These are phyloP conservation scores for Canna indica DNA, from an alignment of 176 grass and related monocot genomes.

Conservation along the genomic window DNA sequence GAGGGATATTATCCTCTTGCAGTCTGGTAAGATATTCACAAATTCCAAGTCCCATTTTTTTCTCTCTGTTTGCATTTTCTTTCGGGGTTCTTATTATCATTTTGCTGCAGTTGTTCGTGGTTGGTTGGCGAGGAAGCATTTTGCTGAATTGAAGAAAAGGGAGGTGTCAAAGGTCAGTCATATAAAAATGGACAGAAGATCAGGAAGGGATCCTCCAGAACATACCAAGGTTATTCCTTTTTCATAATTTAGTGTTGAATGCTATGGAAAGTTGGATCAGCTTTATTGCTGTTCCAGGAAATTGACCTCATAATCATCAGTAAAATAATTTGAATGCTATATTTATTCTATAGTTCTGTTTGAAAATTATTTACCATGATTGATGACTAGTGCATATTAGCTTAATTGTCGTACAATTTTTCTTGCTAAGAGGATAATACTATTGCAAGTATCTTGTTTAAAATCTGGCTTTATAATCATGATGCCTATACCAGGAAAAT, in stretches of 20 bases:
- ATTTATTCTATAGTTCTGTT: too few species aligned
- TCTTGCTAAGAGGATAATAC: too few species aligned
- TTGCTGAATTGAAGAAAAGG: slow-evolving; percentile 28
- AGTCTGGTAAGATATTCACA: slow-evolving; percentile 57
- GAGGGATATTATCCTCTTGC: slow-evolving; percentile 60
- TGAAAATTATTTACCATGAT: too few species aligned
- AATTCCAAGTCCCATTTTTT: slow-evolving; percentile 22
- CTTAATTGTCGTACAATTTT: too few species aligned
- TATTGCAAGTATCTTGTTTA: too few species aligned
- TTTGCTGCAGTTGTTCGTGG: slow-evolving; percentile 51
- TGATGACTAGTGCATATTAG: too few species aligned
- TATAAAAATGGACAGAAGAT: background rate
- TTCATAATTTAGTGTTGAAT: background rate
- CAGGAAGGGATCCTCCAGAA: background rate
- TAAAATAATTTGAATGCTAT: too few species aligned
- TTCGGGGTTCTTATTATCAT: background rate
- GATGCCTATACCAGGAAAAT: too few species aligned
- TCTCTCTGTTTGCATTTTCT: slow-evolving; percentile 3
- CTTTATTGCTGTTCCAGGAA: background rate
- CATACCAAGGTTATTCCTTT: too few species aligned
- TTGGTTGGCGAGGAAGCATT: slow-evolving; percentile 63
- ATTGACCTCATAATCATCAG: too few species aligned
- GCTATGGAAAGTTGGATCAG: background rate
- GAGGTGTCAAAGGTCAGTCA: background rate
- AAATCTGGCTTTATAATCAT: too few species aligned